Evolutionary conservation across 2,329 filamentous ascomycete genomes (phyloP).

Genomic region (Pseudopithomyces chartarum): DNA sequence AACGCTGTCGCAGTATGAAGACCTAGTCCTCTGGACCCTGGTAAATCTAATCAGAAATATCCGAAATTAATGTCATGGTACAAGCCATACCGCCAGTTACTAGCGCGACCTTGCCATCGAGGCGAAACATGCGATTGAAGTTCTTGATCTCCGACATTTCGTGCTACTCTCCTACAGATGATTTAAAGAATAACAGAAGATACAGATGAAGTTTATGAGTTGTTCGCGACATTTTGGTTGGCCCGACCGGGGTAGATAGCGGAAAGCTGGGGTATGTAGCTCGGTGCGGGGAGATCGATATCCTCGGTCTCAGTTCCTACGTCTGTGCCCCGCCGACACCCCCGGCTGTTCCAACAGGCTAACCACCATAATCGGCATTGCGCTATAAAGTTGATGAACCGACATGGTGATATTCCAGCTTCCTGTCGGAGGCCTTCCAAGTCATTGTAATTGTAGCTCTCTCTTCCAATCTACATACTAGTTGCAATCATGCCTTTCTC

Average conservation of each 20-base stretch:
- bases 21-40: slow-evolving; percentile 48
- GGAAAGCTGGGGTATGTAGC: slow-evolving; percentile 20
- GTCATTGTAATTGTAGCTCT: slow-evolving; percentile 3
- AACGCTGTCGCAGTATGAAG: slow-evolving; percentile 47
- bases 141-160: slow-evolving; percentile 39
- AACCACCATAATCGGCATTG: slow-evolving; percentile 12
- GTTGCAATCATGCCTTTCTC: slow-evolving; percentile 46
- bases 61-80: neutral
- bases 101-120: slow-evolving; percentile 45
- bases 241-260: slow-evolving; percentile 14
- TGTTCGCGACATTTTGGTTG: slow-evolving; percentile 18
- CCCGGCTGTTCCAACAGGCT: slow-evolving; percentile 21
- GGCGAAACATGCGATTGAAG: slow-evolving; percentile 42
- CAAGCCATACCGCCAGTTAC: slow-evolving; percentile 38
- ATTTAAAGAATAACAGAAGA: neutral
- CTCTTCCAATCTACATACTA: neutral
- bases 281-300: slow-evolving; percentile 32
- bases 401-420: slow-evolving; percentile 10
- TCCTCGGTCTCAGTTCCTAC: slow-evolving; percentile 26
- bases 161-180: slow-evolving; percentile 8
- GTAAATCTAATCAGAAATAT: neutral
- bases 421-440: slow-evolving; percentile 9
- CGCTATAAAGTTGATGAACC: slow-evolving; percentile 15
- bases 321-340: slow-evolving; percentile 24
- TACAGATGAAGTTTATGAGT: neutral